phyloP scores from a whole-genome alignment of 2,329 filamentous ascomycete species.

The Colletotrichum graminicola region DNA sequence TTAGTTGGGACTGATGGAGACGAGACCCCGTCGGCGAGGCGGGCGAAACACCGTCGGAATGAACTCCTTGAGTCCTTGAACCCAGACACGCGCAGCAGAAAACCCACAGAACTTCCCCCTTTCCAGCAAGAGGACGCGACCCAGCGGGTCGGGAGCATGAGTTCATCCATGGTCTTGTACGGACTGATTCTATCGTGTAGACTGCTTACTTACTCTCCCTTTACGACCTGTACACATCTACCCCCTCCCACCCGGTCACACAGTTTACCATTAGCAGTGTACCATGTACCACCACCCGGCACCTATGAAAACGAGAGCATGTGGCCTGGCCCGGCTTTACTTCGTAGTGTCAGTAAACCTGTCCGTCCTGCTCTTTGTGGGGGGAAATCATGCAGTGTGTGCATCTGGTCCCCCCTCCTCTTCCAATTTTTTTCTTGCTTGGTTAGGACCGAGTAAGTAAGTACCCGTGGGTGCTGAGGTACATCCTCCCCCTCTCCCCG shows the following conservation, averaged over 20 bases:
- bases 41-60: background rate
- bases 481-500: background rate
- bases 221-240: no score
- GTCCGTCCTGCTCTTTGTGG: no score
- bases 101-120: background rate
- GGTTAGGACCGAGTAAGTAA: constrained; percentile 1
- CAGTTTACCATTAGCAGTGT: no score
- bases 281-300: no score
- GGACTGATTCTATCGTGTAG: no score
- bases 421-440: background rate
- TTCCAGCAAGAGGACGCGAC: background rate
- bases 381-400: no score
- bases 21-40: background rate
- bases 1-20: constrained; percentile 4
- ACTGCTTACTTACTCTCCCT: no score
- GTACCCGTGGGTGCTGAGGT: constrained; percentile 6
- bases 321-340: no score
- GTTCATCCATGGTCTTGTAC: constrained; percentile 7
- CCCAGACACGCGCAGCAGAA: background rate
- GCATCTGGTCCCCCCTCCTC: background rate
- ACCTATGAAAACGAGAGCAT: no score
- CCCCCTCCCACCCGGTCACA: no score
- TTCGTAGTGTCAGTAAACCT: no score
- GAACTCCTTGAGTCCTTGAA: constrained; percentile 4
- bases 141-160: constrained; percentile 25